Evolutionary conservation across 2,329 filamentous ascomycete species (phyloP).

Genomic region (Drechslerella coelobrocha): DNA sequence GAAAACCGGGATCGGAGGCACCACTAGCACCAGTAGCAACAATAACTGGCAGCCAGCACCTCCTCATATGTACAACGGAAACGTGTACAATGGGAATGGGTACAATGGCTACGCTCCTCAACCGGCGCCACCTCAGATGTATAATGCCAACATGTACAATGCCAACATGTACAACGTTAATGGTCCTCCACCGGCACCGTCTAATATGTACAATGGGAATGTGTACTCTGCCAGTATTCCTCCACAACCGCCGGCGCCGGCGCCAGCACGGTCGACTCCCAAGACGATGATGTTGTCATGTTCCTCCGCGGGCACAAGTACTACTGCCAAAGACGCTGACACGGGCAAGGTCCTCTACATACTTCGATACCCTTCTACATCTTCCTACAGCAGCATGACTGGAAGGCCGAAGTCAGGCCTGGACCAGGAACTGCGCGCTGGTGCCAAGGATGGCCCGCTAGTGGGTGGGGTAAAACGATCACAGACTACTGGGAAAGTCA

Average conservation of each 20-base stretch:
- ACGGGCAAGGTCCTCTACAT: neutral
- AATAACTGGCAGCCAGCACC: neutral
- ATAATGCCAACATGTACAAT: neutral
- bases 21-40: neutral
- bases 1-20: too few species aligned
- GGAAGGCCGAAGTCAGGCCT: slow-evolving; percentile 26
- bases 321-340: neutral
- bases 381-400: slow-evolving; percentile 1
- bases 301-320: neutral
- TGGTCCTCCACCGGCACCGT: neutral
- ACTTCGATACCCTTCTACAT: neutral
- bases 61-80: too few species aligned
- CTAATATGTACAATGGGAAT: neutral
- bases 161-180: neutral
- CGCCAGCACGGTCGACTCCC: neutral
- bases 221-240: neutral
- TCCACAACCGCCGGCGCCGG: neutral
- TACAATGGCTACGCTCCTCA: neutral
- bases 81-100: too few species aligned
- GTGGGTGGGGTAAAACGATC: slow-evolving; percentile 19
- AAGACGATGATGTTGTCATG: neutral
- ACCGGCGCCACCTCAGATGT: neutral
- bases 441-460: slow-evolving; percentile 19
- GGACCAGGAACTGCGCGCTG: slow-evolving; percentile 22
- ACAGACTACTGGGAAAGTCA: slow-evolving; percentile 8